Conservation (phyloP, 176 grass and related monocot genomes). For the Alloteropsis semialata region DNA sequence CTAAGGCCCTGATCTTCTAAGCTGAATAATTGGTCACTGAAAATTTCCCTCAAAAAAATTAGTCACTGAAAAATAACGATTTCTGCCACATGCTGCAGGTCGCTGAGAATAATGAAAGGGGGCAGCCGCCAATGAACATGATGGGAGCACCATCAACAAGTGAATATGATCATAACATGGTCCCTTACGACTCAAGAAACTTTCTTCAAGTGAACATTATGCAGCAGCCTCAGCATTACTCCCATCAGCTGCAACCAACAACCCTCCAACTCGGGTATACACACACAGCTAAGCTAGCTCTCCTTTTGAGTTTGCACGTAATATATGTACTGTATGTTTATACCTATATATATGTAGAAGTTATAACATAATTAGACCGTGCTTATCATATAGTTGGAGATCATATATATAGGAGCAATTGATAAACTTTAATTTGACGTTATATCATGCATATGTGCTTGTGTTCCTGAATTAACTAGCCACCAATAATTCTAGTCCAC, state of each 20-base stretch:
- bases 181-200: slow-evolving; percentile 76
- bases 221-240: slow-evolving; percentile 63
- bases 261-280: slow-evolving; percentile 80
- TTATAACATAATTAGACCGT: no score
- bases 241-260: slow-evolving; percentile 68
- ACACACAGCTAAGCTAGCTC: background rate
- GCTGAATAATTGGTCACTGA: background rate
- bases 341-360: background rate
- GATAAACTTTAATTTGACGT: background rate
- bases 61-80: background rate
- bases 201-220: slow-evolving; percentile 73
- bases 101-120: slow-evolving; percentile 68
- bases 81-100: slow-evolving; percentile 41
- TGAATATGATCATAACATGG: slow-evolving; percentile 68
- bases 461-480: background rate
- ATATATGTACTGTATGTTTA: background rate
- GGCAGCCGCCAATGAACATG: slow-evolving; percentile 65
- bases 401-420: no score
- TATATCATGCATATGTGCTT: background rate
- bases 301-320: background rate
- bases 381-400: background rate
- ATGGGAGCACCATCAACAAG: slow-evolving; percentile 37
- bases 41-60: no score
- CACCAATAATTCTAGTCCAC: background rate
- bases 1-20: background rate